phyloP scores from a whole-genome alignment of 106 monocot genomes.

The Triglochin maritima region DNA sequence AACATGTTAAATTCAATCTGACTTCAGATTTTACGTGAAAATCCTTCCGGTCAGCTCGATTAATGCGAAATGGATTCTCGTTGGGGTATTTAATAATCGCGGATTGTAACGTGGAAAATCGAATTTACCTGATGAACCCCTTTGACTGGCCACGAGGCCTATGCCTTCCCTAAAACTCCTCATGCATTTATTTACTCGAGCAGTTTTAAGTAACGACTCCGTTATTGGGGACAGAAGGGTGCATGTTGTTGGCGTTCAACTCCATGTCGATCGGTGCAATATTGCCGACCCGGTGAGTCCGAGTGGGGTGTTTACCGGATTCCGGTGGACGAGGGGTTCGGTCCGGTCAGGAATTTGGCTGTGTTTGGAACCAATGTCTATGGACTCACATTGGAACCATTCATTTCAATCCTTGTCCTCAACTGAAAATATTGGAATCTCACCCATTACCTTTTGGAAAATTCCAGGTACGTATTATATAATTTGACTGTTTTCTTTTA shows the following conservation, averaged over 20 bases:
- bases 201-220: not conserved
- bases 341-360: slow-evolving; percentile 1
- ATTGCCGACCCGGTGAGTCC: not conserved
- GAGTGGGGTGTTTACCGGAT: slow-evolving; percentile 4
- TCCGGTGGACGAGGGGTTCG: not conserved
- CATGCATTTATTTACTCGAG: slow-evolving; percentile 5
- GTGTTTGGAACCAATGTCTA: not conserved
- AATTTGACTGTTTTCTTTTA: too few species aligned
- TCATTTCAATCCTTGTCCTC: not conserved
- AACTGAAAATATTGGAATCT: not conserved
- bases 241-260: not conserved
- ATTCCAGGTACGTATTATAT: slow-evolving; percentile 4
- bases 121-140: slow-evolving; percentile 9
- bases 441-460: not conserved
- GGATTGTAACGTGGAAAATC: not conserved
- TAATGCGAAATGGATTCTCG: too few species aligned
- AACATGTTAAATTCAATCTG: too few species aligned
- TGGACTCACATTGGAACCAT: not conserved
- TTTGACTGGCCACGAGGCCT: not conserved
- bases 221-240: not conserved
- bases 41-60: too few species aligned
- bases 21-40: too few species aligned
- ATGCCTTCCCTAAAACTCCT: slow-evolving; percentile 5
- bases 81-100: slow-evolving; percentile 8
- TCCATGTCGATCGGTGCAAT: slow-evolving; percentile 7